Percentiles rank a stretch among this genome's conserved stretches.
phyloP scores from a whole-genome alignment of 225 moss, liverwort and hornwort species.

The Pleurozium schreberi region DNA sequence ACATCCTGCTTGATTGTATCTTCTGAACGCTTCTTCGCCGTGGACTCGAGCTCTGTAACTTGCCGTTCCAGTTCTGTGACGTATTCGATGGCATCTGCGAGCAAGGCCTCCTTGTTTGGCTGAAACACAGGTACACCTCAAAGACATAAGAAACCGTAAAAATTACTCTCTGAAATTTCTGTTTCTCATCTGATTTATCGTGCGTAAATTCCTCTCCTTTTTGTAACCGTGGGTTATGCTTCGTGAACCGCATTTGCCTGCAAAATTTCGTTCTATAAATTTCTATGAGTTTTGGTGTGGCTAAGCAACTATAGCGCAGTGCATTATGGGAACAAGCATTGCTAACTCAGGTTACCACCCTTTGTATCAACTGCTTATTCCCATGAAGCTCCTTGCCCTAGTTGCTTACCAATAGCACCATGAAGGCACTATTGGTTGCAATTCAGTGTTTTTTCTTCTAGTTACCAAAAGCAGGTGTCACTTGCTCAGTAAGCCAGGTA shows the following conservation, averaged over 20 bases:
- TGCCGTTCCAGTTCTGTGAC: slow-evolving; percentile 13
- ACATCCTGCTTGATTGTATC: neutral
- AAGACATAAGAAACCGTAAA: neutral
- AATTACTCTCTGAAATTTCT: neutral
- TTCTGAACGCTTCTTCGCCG: neutral
- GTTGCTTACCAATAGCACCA: neutral
- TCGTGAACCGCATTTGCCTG: neutral
- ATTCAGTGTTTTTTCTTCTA: neutral
- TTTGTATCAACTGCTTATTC: neutral
- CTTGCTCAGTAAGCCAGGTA: neutral
- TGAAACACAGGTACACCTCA: neutral
- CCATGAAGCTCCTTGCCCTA: neutral
- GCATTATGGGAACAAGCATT: neutral
- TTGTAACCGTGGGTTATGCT: neutral
- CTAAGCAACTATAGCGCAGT: neutral
- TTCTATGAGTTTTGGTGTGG: neutral
- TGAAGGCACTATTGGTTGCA: neutral
- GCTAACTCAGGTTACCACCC: neutral
- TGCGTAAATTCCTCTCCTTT: neutral
- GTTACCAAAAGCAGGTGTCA: neutral
- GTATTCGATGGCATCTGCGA: slow-evolving; percentile 18
- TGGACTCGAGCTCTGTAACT: slow-evolving; percentile 12
- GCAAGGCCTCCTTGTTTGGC: slow-evolving; percentile 15
- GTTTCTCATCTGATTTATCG: neutral
- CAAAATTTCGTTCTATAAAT: neutral